Conservation (phyloP, 495 filamentous ascomycete genomes). For the Penicillium manginii region DNA sequence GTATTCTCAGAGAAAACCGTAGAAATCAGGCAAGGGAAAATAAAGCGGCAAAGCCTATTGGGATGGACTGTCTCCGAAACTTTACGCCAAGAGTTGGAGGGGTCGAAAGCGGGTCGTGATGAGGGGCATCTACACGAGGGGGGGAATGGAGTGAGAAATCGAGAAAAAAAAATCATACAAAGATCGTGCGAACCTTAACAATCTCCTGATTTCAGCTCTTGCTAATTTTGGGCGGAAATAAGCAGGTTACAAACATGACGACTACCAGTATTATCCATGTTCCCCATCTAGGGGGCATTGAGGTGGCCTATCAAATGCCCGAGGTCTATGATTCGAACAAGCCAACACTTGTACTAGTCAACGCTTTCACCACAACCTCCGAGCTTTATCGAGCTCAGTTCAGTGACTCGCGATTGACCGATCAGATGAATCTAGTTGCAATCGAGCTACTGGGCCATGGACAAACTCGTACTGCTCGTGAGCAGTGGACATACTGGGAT, state of each 20-base stretch:
- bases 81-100: not conserved
- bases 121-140: constrained; percentile 1
- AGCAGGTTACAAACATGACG: constrained; percentile 11
- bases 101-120: not conserved
- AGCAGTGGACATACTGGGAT: constrained; percentile 59
- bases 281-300: constrained; percentile 42
- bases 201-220: no score
- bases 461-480: constrained; percentile 40
- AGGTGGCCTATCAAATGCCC: constrained; percentile 38
- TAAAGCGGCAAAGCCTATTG: not conserved
- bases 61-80: not conserved
- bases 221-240: not conserved
- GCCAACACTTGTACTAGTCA: constrained; percentile 43
- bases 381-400: constrained; percentile 38
- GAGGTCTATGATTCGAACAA: constrained; percentile 37
- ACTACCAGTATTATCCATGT: constrained; percentile 33
- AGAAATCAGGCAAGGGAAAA: not conserved
- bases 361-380: constrained; percentile 40
- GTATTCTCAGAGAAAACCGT: no score
- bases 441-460: constrained; percentile 59
- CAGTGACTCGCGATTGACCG: constrained; percentile 25
- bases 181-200: not conserved
- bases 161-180: not conserved
- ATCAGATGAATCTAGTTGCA: constrained; percentile 47
- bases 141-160: not conserved